A percentile compares a stretch with the other conserved stretches of the same genome.
phyloP scores from a whole-genome alignment of 179 eudicot species.

The Pouteria campechiana region DNA sequence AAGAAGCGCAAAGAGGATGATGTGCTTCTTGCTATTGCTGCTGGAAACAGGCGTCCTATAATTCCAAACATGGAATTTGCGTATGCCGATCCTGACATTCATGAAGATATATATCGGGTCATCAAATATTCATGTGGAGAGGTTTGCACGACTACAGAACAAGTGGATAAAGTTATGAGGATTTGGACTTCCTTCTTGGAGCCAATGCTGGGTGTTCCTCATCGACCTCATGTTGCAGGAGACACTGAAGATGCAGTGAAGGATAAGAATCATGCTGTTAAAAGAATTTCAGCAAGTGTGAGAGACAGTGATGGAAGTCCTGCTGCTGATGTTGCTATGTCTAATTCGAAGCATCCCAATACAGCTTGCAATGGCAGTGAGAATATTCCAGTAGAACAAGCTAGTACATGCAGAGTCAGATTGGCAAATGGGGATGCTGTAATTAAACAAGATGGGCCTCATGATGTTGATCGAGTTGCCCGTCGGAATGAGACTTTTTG shows the following conservation, averaged over 20 bases:
- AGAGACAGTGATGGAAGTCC: slow-evolving; percentile 37
- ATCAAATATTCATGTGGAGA: slow-evolving; percentile 85
- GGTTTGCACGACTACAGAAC: slow-evolving; percentile 78
- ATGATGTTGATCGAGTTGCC: slow-evolving; percentile 5
- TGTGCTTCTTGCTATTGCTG: slow-evolving; percentile 57
- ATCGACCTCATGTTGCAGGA: slow-evolving; percentile 25
- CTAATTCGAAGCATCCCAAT: slow-evolving; percentile 34
- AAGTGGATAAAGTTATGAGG: slow-evolving; percentile 64
- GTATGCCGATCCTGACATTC: slow-evolving; percentile 52
- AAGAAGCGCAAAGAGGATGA: slow-evolving; percentile 63
- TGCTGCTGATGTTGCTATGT: slow-evolving; percentile 17
- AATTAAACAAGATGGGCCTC: slow-evolving; percentile 26
- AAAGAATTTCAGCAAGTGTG: slow-evolving; percentile 14
- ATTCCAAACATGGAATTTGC: slow-evolving; percentile 55
- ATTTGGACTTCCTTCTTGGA: slow-evolving; percentile 84
- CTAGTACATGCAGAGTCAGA: slow-evolving; percentile 22
- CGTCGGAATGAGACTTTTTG: slow-evolving; percentile 6
- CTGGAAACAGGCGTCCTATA: slow-evolving; percentile 61
- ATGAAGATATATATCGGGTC: slow-evolving; percentile 66
- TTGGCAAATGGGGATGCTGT: slow-evolving; percentile 28
- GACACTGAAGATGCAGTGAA: slow-evolving; percentile 29
- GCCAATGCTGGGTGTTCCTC: slow-evolving; percentile 58
- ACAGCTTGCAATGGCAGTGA: slow-evolving; percentile 28
- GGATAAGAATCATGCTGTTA: slow-evolving; percentile 18
- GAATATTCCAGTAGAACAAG: slow-evolving; percentile 18